These are phyloP conservation scores for Lenwebbia sp. DNA, from an alignment of 345 rosid species.

Conservation along the genomic window DNA sequence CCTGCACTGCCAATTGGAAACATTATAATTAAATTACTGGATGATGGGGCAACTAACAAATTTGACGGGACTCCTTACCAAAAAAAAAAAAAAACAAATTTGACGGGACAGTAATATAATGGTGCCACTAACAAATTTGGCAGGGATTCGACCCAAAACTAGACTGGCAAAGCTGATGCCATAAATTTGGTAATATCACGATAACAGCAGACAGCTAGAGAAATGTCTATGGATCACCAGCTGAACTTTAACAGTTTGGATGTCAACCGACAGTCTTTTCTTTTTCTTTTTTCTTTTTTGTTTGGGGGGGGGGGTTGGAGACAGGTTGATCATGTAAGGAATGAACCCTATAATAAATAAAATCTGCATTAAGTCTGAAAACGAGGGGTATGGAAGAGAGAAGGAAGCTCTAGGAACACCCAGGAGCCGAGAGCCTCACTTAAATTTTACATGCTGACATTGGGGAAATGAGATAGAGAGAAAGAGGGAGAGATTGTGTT, in stretches of 20 bases:
- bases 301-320: not conserved
- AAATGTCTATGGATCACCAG: not conserved
- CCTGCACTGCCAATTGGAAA: conserved; percentile 54
- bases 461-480: not conserved
- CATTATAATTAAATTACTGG: not conserved
- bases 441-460: not conserved
- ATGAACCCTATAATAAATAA: not conserved
- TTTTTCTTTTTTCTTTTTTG: not conserved
- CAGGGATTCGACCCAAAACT: not conserved
- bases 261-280: not conserved
- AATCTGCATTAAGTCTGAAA: not conserved
- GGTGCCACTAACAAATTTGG: not conserved
- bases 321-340: not conserved
- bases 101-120: not conserved
- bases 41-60: not conserved
- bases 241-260: not conserved
- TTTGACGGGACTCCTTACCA: not conserved
- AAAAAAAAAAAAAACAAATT: no score
- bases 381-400: not conserved
- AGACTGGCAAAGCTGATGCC: not conserved
- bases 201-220: not conserved
- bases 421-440: not conserved
- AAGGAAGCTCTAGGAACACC: not conserved
- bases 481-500: not conserved
- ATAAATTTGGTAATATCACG: not conserved